A percentile compares a stretch with the other conserved stretches of the same genome.
Evolutionary conservation across 2,329 filamentous ascomycete species (phyloP).

Genomic region (Aspergillus persii): DNA sequence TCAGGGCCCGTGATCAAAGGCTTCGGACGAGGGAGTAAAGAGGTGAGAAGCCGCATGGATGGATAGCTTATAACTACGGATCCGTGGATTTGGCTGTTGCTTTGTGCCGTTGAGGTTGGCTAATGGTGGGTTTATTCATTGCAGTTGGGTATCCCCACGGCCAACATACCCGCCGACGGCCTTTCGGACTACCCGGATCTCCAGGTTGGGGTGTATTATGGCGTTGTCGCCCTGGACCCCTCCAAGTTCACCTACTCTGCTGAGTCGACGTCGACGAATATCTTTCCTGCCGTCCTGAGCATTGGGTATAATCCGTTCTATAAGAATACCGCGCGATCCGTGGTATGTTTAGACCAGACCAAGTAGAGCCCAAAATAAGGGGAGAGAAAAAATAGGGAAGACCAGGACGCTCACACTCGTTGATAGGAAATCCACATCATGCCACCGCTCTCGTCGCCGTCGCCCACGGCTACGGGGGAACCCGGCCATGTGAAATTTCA

Average conservation of each 20-base stretch:
- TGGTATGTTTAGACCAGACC: constrained; percentile 47
- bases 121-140: background rate
- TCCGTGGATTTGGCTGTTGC: background rate
- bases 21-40: constrained; percentile 90
- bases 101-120: background rate
- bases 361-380: background rate
- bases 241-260: constrained; percentile 26
- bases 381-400: background rate
- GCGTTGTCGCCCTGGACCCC: constrained; percentile 72
- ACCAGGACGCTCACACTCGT: background rate
- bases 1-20: constrained; percentile 86
- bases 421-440: constrained; percentile 78
- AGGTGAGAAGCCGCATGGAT: constrained; percentile 55
- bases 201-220: constrained; percentile 86
- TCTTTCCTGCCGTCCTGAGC: constrained; percentile 87
- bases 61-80: too few relatives aligned
- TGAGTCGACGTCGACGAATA: constrained; percentile 23
- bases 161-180: constrained; percentile 71
- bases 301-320: constrained; percentile 98
- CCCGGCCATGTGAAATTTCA: constrained; percentile 34
- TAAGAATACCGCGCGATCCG: constrained; percentile 81
- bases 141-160: constrained; percentile 91
- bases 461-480: constrained; percentile 29
- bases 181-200: constrained; percentile 63
- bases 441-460: constrained; percentile 59